phyloP scores from a whole-genome alignment of 148 eudicot genomes.

The Fallopia convolvulus region DNA sequence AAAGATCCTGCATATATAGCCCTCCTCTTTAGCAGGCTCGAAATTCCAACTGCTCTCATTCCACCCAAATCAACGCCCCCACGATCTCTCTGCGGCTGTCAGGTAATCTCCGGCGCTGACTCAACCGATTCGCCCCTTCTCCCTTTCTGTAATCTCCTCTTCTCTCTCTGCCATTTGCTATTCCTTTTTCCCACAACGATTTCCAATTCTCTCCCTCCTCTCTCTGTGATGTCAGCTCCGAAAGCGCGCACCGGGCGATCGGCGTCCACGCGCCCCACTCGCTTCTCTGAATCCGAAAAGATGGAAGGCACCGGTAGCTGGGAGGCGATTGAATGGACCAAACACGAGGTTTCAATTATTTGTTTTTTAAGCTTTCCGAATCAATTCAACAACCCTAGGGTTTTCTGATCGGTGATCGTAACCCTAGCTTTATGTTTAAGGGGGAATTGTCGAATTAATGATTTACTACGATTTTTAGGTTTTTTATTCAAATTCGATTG shows the following conservation, averaged over 20 bases:
- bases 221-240: slow-evolving; percentile 34
- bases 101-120: slow-evolving; percentile 16
- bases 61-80: slow-evolving; percentile 10
- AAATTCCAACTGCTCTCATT: not conserved
- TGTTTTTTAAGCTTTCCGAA: not conserved
- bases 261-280: slow-evolving; percentile 32
- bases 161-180: slow-evolving; percentile 4
- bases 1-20: not conserved
- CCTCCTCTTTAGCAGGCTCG: not conserved
- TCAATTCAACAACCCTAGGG: slow-evolving; percentile 1
- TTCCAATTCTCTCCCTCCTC: not conserved
- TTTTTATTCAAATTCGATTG: not conserved
- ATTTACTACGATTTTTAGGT: slow-evolving; percentile 3
- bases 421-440: not conserved
- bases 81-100: slow-evolving; percentile 11
- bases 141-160: slow-evolving; percentile 5
- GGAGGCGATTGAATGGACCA: slow-evolving; percentile 89
- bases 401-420: slow-evolving; percentile 3
- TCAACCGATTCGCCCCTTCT: slow-evolving; percentile 10
- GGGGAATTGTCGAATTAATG: not conserved
- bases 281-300: slow-evolving; percentile 52
- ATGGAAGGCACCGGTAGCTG: slow-evolving; percentile 68
- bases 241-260: slow-evolving; percentile 28
- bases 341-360: slow-evolving; percentile 43
- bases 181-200: not conserved